Evolutionary conservation across 345 rosid genomes (phyloP).

Genomic region (Eucalyptus sp.): DNA sequence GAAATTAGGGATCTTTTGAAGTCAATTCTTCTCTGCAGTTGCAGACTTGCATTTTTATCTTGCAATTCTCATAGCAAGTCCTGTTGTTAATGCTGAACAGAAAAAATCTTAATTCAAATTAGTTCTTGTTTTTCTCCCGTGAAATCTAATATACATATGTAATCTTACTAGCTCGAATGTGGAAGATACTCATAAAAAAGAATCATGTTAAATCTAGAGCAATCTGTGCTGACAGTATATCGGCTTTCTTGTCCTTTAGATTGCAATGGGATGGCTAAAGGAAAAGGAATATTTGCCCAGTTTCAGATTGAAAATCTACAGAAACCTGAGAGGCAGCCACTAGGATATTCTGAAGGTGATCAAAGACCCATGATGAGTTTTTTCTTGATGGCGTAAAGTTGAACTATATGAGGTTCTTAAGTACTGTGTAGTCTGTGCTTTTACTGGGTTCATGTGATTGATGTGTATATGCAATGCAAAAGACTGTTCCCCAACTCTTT

Average conservation of each 20-base stretch:
- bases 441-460: background rate
- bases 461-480: background rate
- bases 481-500: background rate
- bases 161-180: background rate
- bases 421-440: background rate
- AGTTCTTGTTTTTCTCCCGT: background rate
- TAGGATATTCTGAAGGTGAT: conserved; percentile 26
- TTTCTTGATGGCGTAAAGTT: background rate
- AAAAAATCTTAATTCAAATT: background rate
- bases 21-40: background rate
- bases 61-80: background rate
- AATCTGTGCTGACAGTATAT: background rate
- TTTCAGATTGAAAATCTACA: conserved; percentile 7
- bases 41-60: background rate
- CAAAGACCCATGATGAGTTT: background rate
- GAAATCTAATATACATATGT: background rate
- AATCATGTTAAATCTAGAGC: background rate
- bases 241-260: conserved; percentile 1
- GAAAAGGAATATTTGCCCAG: conserved; percentile 10
- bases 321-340: conserved; percentile 10
- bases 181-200: background rate
- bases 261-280: conserved; percentile 3
- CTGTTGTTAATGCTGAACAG: background rate
- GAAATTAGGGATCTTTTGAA: background rate
- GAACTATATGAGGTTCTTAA: background rate